Evolutionary conservation across 208 protist genomes (phyloP), one percentile per base, ranked within the genome.

Genomic region (Leishmania aethiopica): DNA sequence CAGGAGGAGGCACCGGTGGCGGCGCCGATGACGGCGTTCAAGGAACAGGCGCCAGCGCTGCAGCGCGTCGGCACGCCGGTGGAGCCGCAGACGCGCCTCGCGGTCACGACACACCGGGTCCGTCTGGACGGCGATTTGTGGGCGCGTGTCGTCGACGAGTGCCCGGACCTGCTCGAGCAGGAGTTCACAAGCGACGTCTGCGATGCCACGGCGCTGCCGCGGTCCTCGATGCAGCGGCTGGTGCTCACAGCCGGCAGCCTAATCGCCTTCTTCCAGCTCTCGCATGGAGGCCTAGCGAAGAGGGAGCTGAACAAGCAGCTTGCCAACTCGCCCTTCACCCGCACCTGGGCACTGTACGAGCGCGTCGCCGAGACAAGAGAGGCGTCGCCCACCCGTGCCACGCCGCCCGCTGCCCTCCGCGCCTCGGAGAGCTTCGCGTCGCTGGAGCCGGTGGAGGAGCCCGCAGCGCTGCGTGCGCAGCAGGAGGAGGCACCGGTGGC

Each of bases 111-210:
- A 13, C 90, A 91, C 82, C 83, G 66, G 45, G 80, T 90, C 32
- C 81, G 70, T 7, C 82, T 93, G n/a, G 80, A 90, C 17, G 90
- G 90, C 37, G 84, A 91, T n/a, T 19, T 78, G 60, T 93, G 88
- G 90, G 84, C 66, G 8, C 59, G 82, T 45, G 84, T 93, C 42
- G 13, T 90, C 1, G 69, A 81, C 15, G 64, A 72, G 59, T 84
- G 84, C 57, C 81, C 69, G 28, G 81, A 81, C 2, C 76, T 77
- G 51, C 82, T 93, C 45, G 71, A 76, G n/a, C 70, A 89, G 15
- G 89, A 82, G 66, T 88, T 93, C 83, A 81, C 76, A 35, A 74
- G 51, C 66, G 89, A 92, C 53, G 85, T 92, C 45, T 87, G 85
- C 49, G 79, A 80, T 51, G 85, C 84, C 15, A 79, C 75, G 53